Percentiles rank a stretch among this genome's conserved stretches.
phyloP scores from a whole-genome alignment of 176 grass and related monocot species.

The Raddia guianensis region DNA sequence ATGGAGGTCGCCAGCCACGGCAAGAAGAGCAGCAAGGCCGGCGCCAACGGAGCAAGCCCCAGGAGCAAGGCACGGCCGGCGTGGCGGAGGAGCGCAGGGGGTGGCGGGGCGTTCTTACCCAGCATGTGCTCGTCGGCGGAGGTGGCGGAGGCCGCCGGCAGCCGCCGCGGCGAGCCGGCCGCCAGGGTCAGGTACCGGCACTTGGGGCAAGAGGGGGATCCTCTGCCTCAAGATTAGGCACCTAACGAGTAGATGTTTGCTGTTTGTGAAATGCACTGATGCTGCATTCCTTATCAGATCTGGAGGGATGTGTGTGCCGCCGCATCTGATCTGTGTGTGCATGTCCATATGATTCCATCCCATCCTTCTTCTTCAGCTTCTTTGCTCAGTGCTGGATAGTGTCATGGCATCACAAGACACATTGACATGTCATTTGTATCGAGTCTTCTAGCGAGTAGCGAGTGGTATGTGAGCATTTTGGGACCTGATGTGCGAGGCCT shows the following conservation, averaged over 20 bases:
- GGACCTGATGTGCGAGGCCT: background rate
- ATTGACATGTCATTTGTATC: background rate
- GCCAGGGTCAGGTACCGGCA: conserved; percentile 32
- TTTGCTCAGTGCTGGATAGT: background rate
- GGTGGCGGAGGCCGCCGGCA: conserved; percentile 24
- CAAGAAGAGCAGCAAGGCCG: conserved; percentile 28
- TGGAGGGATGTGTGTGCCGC: background rate
- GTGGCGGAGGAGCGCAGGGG: conserved; percentile 18
- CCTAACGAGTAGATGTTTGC: background rate
- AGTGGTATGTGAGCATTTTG: background rate
- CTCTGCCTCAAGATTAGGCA: background rate
- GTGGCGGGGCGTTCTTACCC: conserved; percentile 36
- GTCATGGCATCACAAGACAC: background rate
- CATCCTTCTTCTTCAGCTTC: background rate
- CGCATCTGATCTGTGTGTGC: background rate
- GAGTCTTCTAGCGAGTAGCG: background rate
- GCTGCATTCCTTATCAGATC: background rate
- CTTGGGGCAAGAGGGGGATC: conserved; percentile 22
- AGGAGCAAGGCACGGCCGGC: background rate
- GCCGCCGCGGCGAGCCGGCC: background rate
- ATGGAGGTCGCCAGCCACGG: background rate
- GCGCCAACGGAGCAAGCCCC: background rate
- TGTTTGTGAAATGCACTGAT: background rate
- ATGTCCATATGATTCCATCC: background rate
- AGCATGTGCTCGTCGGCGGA: conserved; percentile 51